Percentiles rank a stretch among this genome's conserved stretches.
These are phyloP conservation scores for Pezicula radicicola DNA, from an alignment of 2,329 filamentous ascomycete genomes.

Conservation along the genomic window DNA sequence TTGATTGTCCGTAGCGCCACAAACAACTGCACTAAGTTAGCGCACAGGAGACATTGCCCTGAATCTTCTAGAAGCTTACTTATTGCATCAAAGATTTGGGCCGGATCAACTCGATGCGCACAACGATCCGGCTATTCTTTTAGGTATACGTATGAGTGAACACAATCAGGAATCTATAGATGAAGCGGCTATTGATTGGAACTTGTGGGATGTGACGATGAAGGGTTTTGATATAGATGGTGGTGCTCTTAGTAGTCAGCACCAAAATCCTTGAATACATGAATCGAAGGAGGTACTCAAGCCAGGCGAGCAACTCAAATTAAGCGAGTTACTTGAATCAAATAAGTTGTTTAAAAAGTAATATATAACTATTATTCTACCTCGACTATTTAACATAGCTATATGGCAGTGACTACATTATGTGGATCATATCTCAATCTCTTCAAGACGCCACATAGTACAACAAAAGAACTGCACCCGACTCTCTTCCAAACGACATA, in stretches of 20 bases:
- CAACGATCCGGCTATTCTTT: conserved; percentile 4
- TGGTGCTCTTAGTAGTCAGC: too few species aligned
- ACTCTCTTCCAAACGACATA: too few species aligned
- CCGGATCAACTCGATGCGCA: neutral
- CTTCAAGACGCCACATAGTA: too few species aligned
- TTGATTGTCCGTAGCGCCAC: too few species aligned
- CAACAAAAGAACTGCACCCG: too few species aligned
- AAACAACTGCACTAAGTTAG: too few species aligned
- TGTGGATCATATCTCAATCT: too few species aligned
- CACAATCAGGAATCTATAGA: conserved; percentile 2
- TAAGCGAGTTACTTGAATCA: neutral
- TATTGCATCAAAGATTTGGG: neutral
- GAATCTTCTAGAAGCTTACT: too few species aligned
- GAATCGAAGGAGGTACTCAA: neutral
- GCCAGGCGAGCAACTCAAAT: neutral
- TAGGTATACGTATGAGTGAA: neutral
- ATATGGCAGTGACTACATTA: too few species aligned
- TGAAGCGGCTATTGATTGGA: conserved; percentile 9
- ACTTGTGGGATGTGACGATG: conserved; percentile 13
- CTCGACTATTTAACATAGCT: neutral
- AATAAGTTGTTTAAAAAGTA: neutral
- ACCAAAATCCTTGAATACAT: too few species aligned
- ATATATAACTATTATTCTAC: neutral
- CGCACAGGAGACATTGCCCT: too few species aligned
- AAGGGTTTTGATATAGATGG: neutral